Percentiles rank a stretch among this genome's conserved stretches.
Evolutionary conservation across 116 monocot genomes (phyloP).

Genomic region (Thalassia testudinum): DNA sequence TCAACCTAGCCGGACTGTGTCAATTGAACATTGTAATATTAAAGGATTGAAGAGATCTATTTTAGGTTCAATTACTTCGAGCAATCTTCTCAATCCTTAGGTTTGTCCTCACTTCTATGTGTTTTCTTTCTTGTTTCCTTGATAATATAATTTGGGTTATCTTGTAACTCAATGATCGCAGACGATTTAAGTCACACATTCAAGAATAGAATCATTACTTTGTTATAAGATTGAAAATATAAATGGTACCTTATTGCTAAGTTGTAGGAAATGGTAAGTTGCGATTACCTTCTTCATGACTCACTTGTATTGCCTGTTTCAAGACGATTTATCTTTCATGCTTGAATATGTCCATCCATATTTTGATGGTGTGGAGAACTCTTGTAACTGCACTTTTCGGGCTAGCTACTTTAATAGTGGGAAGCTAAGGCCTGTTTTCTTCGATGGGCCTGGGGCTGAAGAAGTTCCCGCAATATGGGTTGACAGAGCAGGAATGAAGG

Average conservation of each 20-base stretch:
- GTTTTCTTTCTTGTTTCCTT: no score
- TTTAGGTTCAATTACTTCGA: conserved; percentile 78
- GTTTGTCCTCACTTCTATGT: no score
- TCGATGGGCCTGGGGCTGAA: conserved; percentile 80
- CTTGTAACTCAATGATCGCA: not conserved
- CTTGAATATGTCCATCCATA: conserved; percentile 98
- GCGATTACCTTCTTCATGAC: not conserved
- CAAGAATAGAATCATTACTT: no score
- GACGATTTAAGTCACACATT: no score
- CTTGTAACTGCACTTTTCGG: conserved; percentile 78
- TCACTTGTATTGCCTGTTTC: conserved; percentile 2
- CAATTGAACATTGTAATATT: conserved; percentile 93
- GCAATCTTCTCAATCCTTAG: conserved; percentile 95
- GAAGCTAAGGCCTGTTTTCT: conserved; percentile 89
- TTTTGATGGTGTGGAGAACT: conserved; percentile 66
- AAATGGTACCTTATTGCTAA: no score
- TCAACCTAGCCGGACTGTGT: conserved; percentile 93
- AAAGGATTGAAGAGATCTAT: conserved; percentile 86
- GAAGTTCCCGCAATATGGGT: conserved; percentile 98
- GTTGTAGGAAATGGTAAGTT: no score
- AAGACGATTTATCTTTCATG: conserved; percentile 98
- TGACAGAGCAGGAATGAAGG: conserved; percentile 85
- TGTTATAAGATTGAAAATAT: no score
- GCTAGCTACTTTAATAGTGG: conserved; percentile 78
- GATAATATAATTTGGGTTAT: no score